Percentiles rank a stretch among this genome's conserved stretches.
These are phyloP conservation scores for Dioscorea cayenensis DNA, from an alignment of 116 monocot genomes.

Conservation along the genomic window DNA sequence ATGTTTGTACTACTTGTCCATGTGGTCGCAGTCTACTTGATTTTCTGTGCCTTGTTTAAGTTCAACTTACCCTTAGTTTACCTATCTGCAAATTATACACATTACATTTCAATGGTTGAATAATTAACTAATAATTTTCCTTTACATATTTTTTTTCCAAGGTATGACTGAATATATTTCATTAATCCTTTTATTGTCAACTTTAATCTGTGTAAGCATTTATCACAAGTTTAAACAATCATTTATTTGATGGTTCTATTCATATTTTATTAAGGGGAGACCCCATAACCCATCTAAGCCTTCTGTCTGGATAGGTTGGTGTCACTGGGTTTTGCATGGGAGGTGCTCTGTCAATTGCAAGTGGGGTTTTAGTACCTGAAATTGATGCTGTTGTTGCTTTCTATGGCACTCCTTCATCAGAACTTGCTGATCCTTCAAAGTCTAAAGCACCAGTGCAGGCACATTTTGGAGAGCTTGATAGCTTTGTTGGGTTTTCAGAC, in stretches of 20 bases:
- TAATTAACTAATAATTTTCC: too few species aligned
- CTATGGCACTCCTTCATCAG: constrained; percentile 75
- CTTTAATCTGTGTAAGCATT: too few species aligned
- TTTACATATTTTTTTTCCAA: too few species aligned
- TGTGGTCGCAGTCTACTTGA: too few species aligned
- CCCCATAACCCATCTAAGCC: not conserved
- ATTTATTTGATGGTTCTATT: not conserved
- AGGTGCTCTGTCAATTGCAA: constrained; percentile 88
- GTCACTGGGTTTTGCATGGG: constrained; percentile 97
- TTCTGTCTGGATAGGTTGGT: constrained; percentile 50
- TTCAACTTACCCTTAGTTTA: too few species aligned
- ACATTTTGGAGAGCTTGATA: constrained; percentile 89
- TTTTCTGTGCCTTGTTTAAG: too few species aligned
- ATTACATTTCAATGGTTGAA: too few species aligned
- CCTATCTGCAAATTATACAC: too few species aligned
- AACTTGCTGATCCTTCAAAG: constrained; percentile 76
- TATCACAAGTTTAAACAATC: not conserved
- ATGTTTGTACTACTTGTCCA: too few species aligned
- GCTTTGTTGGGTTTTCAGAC: constrained; percentile 84
- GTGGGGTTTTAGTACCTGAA: constrained; percentile 76
- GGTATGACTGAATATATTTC: too few species aligned
- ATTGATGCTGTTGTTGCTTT: constrained; percentile 92
- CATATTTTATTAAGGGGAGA: not conserved
- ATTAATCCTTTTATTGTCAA: too few species aligned
- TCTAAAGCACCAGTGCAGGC: constrained; percentile 17